Percentiles rank a stretch among this genome's conserved stretches.
Evolutionary conservation across 2,329 filamentous ascomycete species (phyloP).

Genomic region (Aureobasidium uvarum): DNA sequence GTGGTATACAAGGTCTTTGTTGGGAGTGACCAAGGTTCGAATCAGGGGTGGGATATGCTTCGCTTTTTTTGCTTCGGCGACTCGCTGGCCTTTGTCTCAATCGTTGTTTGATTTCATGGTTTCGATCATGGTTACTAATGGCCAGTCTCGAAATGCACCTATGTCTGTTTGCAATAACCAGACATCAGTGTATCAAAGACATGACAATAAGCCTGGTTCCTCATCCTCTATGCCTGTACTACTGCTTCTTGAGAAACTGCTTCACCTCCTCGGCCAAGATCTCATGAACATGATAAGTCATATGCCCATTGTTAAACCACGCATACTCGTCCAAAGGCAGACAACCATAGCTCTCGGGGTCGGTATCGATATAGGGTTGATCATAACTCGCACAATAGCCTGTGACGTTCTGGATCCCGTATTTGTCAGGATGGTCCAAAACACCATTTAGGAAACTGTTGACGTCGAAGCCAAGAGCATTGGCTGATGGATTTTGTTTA

Average conservation of each 20-base stretch:
- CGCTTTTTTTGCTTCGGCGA: too few relatives aligned
- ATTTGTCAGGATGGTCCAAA: conserved; percentile 44
- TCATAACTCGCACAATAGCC: conserved; percentile 48
- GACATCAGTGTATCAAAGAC: not conserved
- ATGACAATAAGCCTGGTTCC: not conserved
- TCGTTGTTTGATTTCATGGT: too few relatives aligned
- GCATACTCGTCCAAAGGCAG: conserved; percentile 47
- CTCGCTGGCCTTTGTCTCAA: too few relatives aligned
- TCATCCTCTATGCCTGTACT: not conserved
- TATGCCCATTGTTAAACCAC: conserved; percentile 52
- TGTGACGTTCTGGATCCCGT: conserved; percentile 50
- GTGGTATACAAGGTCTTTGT: too few relatives aligned
- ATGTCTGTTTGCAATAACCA: too few relatives aligned
- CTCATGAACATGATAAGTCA: conserved; percentile 46
- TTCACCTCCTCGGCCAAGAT: conserved; percentile 38
- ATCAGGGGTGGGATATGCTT: too few relatives aligned
- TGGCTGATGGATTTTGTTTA: conserved; percentile 36
- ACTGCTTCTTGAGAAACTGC: conserved; percentile 28
- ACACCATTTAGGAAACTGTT: conserved; percentile 45
- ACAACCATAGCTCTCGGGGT: conserved; percentile 50
- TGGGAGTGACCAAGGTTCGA: too few relatives aligned
- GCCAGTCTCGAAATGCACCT: too few relatives aligned
- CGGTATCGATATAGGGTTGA: conserved; percentile 46
- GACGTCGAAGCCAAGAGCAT: conserved; percentile 48
- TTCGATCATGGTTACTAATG: too few relatives aligned